Conservation (phyloP, 2,329 filamentous ascomycete species). For the Aspergillus fructus region DNA sequence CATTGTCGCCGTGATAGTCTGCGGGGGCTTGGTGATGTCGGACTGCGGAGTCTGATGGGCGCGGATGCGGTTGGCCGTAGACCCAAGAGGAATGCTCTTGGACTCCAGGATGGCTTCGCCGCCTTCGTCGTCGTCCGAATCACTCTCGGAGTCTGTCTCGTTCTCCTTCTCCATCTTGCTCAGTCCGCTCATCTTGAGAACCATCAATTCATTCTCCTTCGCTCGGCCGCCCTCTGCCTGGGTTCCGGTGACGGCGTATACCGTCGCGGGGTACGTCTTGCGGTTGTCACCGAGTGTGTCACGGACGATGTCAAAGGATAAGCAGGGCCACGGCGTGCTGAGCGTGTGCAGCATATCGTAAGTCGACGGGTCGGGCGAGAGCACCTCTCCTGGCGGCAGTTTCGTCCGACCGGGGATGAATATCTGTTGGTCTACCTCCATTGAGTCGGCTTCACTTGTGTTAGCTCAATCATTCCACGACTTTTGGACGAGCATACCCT, state of each 20-base stretch:
- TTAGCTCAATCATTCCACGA: conserved; percentile 16
- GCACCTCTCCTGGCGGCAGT: conserved; percentile 83
- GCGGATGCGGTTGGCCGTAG: conserved; percentile 92
- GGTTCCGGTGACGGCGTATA: conserved; percentile 92
- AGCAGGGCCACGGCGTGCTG: conserved; percentile 92
- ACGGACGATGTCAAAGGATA: conserved; percentile 89
- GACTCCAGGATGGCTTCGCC: conserved; percentile 92
- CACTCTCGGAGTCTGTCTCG: conserved; percentile 68
- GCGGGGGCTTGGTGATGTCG: conserved; percentile 67
- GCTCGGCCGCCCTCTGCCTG: conserved; percentile 75
- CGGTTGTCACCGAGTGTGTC: conserved; percentile 85
- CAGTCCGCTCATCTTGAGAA: conserved; percentile 93
- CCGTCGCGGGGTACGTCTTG: conserved; percentile 89
- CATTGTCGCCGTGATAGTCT: conserved; percentile 86
- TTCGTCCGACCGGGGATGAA: conserved; percentile 96
- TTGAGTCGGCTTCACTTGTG: conserved; percentile 57
- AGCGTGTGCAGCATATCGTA: conserved; percentile 98
- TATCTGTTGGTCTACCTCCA: conserved; percentile 70
- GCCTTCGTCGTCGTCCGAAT: conserved; percentile 68
- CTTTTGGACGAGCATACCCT: conserved; percentile 49
- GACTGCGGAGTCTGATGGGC: conserved; percentile 71
- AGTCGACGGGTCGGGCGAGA: conserved; percentile 87
- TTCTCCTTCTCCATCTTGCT: conserved; percentile 77
- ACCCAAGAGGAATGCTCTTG: conserved; percentile 79
- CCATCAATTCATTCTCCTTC: conserved; percentile 89